phyloP scores from a whole-genome alignment of 2,329 filamentous ascomycete genomes.

The Fusarium pseudocircinatum region DNA sequence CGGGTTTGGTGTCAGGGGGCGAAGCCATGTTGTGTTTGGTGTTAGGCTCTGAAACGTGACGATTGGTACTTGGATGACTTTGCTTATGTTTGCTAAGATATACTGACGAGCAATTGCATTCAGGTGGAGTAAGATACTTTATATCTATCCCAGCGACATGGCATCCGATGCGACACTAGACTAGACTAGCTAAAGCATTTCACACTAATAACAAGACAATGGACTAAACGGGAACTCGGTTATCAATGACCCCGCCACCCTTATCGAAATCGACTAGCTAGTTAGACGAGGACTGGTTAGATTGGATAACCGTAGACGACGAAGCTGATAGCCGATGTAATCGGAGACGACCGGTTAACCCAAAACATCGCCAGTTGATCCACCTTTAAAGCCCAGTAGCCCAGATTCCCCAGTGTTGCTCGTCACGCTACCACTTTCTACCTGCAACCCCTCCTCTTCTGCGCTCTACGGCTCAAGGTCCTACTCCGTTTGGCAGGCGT shows the following conservation, averaged over 20 bases:
- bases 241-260: not conserved
- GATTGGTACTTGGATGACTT: not conserved
- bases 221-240: not conserved
- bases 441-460: not conserved
- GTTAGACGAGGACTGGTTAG: not conserved
- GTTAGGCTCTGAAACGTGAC: fast-evolving
- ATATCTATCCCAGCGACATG: not conserved
- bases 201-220: not conserved
- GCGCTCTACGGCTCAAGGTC: not conserved
- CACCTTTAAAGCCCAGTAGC: not conserved
- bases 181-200: not conserved
- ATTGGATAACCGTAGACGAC: not conserved
- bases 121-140: not conserved
- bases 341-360: not conserved
- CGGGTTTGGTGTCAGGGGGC: not conserved
- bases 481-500: not conserved
- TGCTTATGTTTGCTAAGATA: fast-evolving
- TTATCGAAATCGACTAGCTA: not conserved
- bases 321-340: not conserved
- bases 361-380: not conserved
- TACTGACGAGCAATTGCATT: not conserved
- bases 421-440: not conserved
- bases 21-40: not conserved
- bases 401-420: not conserved
- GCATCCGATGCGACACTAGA: not conserved